These are phyloP conservation scores for Penicillium lividum DNA, from an alignment of 495 filamentous ascomycete species.

Conservation along the genomic window DNA sequence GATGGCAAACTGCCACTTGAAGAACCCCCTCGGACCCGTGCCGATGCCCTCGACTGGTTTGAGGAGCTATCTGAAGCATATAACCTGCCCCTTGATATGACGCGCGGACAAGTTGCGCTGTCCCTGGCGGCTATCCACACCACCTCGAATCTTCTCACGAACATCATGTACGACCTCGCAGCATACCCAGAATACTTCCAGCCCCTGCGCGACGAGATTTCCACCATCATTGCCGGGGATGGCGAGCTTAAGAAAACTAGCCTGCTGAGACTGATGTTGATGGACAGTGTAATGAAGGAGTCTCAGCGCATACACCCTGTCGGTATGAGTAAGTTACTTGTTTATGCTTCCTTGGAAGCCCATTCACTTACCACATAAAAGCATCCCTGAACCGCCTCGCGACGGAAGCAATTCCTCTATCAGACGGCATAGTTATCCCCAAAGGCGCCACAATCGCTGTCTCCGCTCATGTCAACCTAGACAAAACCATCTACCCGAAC, in stretches of 20 bases:
- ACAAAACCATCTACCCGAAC: slow-evolving; percentile 45
- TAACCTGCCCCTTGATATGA: slow-evolving; percentile 19
- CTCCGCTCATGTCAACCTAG: slow-evolving; percentile 33
- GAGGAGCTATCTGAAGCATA: slow-evolving; percentile 26
- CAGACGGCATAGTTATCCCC: slow-evolving; percentile 36
- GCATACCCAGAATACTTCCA: slow-evolving; percentile 39
- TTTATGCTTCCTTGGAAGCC: neutral
- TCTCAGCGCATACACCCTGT: slow-evolving; percentile 34
- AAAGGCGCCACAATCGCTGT: slow-evolving; percentile 39
- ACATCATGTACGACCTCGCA: slow-evolving; percentile 44
- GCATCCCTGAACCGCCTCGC: slow-evolving; percentile 47
- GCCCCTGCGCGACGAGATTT: slow-evolving; percentile 41
- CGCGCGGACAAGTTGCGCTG: slow-evolving; percentile 33
- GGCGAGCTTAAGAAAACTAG: slow-evolving; percentile 49
- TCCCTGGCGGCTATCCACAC: slow-evolving; percentile 50
- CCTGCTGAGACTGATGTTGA: slow-evolving; percentile 49
- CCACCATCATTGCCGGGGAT: slow-evolving; percentile 33
- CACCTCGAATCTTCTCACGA: slow-evolving; percentile 39
- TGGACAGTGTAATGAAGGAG: slow-evolving; percentile 49
- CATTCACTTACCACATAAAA: slow-evolving; percentile 13
- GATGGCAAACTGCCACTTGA: slow-evolving; percentile 28
- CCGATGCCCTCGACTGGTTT: slow-evolving; percentile 42
- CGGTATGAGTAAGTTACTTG: slow-evolving; percentile 34
- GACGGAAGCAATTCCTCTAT: slow-evolving; percentile 30
- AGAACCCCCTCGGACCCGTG: slow-evolving; percentile 20